phyloP scores from a whole-genome alignment of 805 yeast species.

The Wickerhamomyces chambardii region DNA sequence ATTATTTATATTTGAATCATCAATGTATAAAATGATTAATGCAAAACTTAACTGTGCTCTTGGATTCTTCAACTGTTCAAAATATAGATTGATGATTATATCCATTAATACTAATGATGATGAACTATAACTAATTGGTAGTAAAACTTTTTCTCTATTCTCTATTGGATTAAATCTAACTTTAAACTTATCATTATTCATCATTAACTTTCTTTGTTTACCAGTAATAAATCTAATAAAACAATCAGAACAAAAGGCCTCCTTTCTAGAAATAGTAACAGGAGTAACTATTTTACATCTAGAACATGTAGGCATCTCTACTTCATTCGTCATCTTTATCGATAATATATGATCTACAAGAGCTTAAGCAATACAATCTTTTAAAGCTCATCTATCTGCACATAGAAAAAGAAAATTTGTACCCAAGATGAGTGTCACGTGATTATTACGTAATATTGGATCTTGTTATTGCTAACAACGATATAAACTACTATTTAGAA shows the following conservation, averaged over 20 bases:
- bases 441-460: too few species aligned
- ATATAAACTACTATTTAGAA: too few species aligned
- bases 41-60: constrained; percentile 64
- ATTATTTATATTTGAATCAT: constrained; percentile 21
- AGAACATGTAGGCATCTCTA: too few species aligned
- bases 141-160: constrained; percentile 33
- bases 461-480: too few species aligned
- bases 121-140: constrained; percentile 59
- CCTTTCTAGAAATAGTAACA: constrained; percentile 46
- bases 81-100: constrained; percentile 47
- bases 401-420: too few species aligned
- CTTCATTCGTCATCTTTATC: too few species aligned
- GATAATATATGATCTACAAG: too few species aligned
- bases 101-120: constrained; percentile 66
- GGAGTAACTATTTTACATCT: constrained; percentile 39
- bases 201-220: constrained; percentile 76
- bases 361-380: too few species aligned
- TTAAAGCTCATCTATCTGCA: too few species aligned
- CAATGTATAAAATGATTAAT: constrained; percentile 41
- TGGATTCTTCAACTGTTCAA: constrained; percentile 54
- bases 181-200: constrained; percentile 53
- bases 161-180: constrained; percentile 49
- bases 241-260: constrained; percentile 57
- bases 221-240: constrained; percentile 65
- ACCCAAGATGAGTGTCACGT: too few species aligned